Percentiles rank a stretch among this genome's conserved stretches.
Evolutionary conservation across 2,329 filamentous ascomycete genomes (phyloP).

Genomic region (Calonectria ilicicola): DNA sequence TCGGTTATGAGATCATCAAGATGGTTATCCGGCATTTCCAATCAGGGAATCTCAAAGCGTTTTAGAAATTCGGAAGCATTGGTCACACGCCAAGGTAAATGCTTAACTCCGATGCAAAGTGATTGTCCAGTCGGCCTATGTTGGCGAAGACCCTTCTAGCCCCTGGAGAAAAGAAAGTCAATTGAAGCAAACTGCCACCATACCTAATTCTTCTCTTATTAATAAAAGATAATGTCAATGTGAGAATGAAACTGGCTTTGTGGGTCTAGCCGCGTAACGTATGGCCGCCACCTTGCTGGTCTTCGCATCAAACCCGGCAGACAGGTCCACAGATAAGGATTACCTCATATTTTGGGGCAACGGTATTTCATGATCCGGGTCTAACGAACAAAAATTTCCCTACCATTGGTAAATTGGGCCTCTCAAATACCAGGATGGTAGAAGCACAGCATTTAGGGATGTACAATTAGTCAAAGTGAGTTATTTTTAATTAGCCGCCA

Average conservation of each 20-base stretch:
- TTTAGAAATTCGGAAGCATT: background rate
- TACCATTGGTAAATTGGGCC: no score
- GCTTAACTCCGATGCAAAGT: background rate
- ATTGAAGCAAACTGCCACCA: no score
- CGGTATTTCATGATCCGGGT: background rate
- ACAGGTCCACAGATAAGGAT: background rate
- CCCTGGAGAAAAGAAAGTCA: background rate
- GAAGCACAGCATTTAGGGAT: background rate
- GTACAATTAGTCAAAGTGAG: no score
- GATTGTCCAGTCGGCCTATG: background rate
- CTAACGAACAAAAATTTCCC: background rate
- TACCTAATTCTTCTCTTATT: background rate
- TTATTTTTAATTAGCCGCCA: no score
- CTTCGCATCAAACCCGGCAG: background rate
- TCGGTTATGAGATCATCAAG: no score
- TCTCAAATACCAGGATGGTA: background rate
- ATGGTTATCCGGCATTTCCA: no score
- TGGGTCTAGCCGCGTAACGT: no score
- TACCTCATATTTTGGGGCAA: slow-evolving; percentile 1
- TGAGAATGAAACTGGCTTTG: no score
- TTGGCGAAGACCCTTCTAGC: background rate
- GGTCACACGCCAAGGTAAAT: background rate
- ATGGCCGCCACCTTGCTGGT: background rate
- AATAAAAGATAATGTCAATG: background rate
- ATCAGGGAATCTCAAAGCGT: no score